Evolutionary conservation across 2,329 filamentous ascomycete genomes (phyloP), one percentile per base, ranked within the genome.

Genomic region (Cordyceps fumosorosea): DNA sequence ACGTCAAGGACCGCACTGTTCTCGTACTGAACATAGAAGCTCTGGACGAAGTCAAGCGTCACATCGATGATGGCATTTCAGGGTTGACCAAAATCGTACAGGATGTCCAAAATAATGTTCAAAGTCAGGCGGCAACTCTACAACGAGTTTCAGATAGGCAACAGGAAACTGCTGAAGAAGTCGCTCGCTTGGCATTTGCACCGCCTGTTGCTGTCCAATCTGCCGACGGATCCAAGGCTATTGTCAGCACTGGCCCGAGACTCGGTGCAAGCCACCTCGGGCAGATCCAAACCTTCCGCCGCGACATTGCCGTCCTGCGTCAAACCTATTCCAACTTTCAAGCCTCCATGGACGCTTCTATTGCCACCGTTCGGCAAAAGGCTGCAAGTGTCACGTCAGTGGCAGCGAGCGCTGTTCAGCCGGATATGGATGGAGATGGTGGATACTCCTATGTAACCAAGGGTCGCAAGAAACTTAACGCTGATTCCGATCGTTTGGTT

Each of bases 281-380:
- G 40, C 93, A 97, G 73, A 80, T 98, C 10, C 90, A 95, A 70
- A 89, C 81, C 57, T 80, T 99, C 11, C 88, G 91, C 7, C 88
- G 92, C 50, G 95, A 99, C 72, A 84, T 98, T 54, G 95, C 95
- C 10, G 88, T 97, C 22, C 81, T 98, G 63, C 89, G 93, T 11
- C 95, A 99, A 75, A 96, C 93, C 0, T 98, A 96, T 74, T 90
- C 91, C 6, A 90, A 86, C 65, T 97, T 98, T 74, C 89, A 93
- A 67, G 87, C 91, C 4, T 92, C 97, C 67, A 87, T 98, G 60
- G 86, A 95, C 67, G 85, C 87, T 62, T 96, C 91, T 51, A 98
- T 98, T 92, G 84, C 86, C 40, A 81, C 84, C 1, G 87, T 98
- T 63, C 89, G 91, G 61, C 83, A 80, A 68, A 97, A 96, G 75